Evolutionary conservation across 2,329 filamentous ascomycete species (phyloP).

Genomic region (Fusarium floridanum): DNA sequence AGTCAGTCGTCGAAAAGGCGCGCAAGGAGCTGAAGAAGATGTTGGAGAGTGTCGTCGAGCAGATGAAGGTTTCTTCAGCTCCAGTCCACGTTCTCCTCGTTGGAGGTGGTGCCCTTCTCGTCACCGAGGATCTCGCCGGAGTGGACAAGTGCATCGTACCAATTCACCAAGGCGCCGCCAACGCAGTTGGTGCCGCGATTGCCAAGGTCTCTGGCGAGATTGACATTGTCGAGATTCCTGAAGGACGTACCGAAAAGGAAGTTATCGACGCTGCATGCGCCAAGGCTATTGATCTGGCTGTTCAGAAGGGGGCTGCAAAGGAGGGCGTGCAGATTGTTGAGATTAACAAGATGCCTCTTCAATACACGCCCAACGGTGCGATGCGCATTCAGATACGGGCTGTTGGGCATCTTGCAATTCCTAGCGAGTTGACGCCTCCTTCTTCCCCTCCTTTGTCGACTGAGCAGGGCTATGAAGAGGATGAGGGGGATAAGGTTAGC

Average conservation of each 20-base stretch:
- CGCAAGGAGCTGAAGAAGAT: slow-evolving; percentile 57
- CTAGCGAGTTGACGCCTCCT: slow-evolving; percentile 42
- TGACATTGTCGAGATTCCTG: slow-evolving; percentile 63
- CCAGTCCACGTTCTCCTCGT: slow-evolving; percentile 67
- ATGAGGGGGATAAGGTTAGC: slow-evolving; percentile 45
- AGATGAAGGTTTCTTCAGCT: slow-evolving; percentile 68
- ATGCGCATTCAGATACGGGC: slow-evolving; percentile 53
- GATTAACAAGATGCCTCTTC: slow-evolving; percentile 58
- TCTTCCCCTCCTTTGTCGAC: slow-evolving; percentile 32
- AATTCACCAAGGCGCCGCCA: slow-evolving; percentile 67
- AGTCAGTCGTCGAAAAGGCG: slow-evolving; percentile 36
- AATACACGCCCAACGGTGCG: slow-evolving; percentile 53
- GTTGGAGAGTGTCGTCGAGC: slow-evolving; percentile 65
- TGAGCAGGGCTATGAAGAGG: slow-evolving; percentile 31
- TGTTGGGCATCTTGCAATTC: slow-evolving; percentile 51
- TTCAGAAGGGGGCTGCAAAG: slow-evolving; percentile 48
- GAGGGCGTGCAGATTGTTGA: slow-evolving; percentile 59
- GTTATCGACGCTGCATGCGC: slow-evolving; percentile 57
- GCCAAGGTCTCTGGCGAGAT: slow-evolving; percentile 66
- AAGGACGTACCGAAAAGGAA: slow-evolving; percentile 53
- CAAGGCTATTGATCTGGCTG: slow-evolving; percentile 48
- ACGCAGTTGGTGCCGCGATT: slow-evolving; percentile 72
- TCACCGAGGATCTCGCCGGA: slow-evolving; percentile 61
- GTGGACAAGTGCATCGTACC: slow-evolving; percentile 65
- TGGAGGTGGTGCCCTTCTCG: slow-evolving; percentile 68